A percentile compares a stretch with the other conserved stretches of the same genome.
phyloP scores from a whole-genome alignment of 345 rosid genomes.

The Psidium friedrichsthalianum region DNA sequence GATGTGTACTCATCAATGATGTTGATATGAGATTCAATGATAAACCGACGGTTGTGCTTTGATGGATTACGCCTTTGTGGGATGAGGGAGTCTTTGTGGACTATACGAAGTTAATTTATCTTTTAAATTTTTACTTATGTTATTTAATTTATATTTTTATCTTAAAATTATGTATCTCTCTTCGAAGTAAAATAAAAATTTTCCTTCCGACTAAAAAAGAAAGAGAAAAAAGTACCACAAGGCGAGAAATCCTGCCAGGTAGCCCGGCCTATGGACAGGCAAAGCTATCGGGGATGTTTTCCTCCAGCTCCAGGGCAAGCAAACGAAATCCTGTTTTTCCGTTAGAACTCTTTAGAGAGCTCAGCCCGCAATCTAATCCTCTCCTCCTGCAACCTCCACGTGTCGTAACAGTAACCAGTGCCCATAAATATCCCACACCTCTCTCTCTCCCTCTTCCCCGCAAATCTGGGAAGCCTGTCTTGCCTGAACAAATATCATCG shows the following conservation, averaged over 20 bases:
- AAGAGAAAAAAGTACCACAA: background rate
- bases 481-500: background rate
- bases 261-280: background rate
- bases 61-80: no score
- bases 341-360: background rate
- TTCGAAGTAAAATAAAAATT: no score
- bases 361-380: constrained; percentile 3
- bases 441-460: background rate
- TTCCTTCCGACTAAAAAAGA: no score
- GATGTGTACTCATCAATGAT: no score
- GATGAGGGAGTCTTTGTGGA: no score
- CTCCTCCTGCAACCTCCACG: constrained; percentile 18
- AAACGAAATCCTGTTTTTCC: background rate
- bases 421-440: constrained; percentile 16
- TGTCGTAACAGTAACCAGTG: constrained; percentile 41
- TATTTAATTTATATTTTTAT: no score
- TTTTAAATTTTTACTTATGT: no score
- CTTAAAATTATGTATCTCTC: no score
- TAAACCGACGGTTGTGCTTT: no score
- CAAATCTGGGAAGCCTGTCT: background rate
- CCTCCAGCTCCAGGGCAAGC: background rate
- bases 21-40: no score
- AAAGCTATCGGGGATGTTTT: background rate
- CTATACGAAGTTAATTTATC: no score
- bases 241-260: background rate